These are phyloP conservation scores for Zoysia pacifica DNA, from an alignment of 176 grass and related monocot species.

Conservation along the genomic window DNA sequence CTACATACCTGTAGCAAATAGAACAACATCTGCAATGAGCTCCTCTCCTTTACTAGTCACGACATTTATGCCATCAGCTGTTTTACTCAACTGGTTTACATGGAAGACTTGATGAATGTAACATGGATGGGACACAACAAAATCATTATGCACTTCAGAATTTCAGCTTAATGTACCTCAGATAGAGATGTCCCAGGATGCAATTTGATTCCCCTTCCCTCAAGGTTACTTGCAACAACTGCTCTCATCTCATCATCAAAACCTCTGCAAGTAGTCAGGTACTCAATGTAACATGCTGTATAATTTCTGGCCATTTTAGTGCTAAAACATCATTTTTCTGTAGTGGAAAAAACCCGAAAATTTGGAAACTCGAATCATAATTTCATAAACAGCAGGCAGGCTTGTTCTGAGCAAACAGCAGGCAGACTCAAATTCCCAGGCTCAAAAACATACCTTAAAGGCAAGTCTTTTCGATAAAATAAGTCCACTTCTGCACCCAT, in stretches of 20 bases:
- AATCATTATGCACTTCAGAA: neutral
- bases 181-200: slow-evolving; percentile 72
- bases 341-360: neutral
- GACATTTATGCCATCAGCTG: slow-evolving; percentile 76
- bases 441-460: slow-evolving; percentile 65
- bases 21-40: slow-evolving; percentile 82
- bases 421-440: neutral
- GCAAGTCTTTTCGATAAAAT: slow-evolving; percentile 86
- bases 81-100: slow-evolving; percentile 80
- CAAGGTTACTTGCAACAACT: slow-evolving; percentile 89
- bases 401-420: neutral
- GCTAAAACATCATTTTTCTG: neutral
- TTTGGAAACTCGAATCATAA: neutral
- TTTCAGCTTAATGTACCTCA: slow-evolving; percentile 53
- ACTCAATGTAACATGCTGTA: neutral
- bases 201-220: slow-evolving; percentile 82
- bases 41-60: slow-evolving; percentile 83
- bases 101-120: slow-evolving; percentile 26
- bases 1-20: slow-evolving; percentile 90
- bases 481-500: slow-evolving; percentile 89
- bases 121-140: neutral
- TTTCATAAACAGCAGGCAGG: neutral
- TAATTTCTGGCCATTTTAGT: neutral
- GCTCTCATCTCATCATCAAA: slow-evolving; percentile 96
- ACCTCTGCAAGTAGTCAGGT: slow-evolving; percentile 54